A percentile compares a stretch with the other conserved stretches of the same genome.
Conservation (phyloP, 768 basidiomycete species). For the Naematelia aurantialba region DNA sequence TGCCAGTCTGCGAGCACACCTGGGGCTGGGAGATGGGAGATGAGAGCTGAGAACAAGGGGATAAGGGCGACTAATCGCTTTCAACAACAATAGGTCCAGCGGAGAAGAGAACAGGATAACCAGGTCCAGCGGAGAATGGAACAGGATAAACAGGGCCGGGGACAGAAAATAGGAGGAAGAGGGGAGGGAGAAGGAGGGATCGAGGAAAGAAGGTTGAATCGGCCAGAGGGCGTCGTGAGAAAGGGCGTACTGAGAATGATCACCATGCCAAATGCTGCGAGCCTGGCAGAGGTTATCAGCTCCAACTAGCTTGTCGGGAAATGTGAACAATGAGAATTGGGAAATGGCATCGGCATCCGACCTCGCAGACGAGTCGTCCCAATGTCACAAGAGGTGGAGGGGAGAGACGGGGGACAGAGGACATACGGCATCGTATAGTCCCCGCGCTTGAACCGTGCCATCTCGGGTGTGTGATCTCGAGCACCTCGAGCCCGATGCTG, state of each 20-base stretch:
- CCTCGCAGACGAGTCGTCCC: no score
- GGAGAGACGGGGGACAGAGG: background rate
- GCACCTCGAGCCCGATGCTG: no score
- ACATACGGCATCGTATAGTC: constrained; percentile 35
- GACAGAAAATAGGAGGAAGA: no score
- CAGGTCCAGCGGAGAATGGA: background rate
- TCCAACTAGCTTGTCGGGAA: no score
- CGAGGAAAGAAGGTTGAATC: background rate
- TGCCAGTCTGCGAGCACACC: no score
- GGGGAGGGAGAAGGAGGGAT: background rate
- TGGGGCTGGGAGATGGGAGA: no score
- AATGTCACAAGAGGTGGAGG: background rate
- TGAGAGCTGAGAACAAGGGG: no score
- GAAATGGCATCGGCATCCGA: no score
- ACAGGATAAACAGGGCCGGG: background rate
- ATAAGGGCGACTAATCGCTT: no score
- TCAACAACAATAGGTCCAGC: no score
- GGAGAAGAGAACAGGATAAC: background rate
- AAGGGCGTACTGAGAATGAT: constrained; percentile 29
- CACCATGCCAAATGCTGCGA: constrained; percentile 41
- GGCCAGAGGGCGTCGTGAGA: no score
- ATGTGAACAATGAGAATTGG: no score
- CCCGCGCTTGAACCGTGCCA: constrained; percentile 20
- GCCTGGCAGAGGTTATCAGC: background rate
- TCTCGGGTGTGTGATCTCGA: constrained; percentile 4